Evolutionary conservation across 495 filamentous ascomycete species (phyloP), one percentile per base, ranked within the genome.

Genomic region (Aspergillus mulundensis): DNA sequence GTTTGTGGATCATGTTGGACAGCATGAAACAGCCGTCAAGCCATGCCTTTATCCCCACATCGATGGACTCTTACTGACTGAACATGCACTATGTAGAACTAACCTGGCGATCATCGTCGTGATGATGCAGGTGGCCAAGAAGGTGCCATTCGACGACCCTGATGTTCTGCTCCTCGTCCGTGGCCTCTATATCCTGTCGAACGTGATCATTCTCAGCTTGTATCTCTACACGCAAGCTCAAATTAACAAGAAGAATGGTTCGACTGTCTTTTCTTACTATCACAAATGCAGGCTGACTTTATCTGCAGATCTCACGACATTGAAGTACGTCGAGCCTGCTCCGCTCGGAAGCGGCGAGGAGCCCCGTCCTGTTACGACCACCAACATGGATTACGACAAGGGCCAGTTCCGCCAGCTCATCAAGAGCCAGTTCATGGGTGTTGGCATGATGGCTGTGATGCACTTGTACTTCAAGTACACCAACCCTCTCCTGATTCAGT

Each of bases 401-500:
- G 76, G 78, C 54, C 94, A 98, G 76, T 81, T 97, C 66, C 87
- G 86, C 76, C 80, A 80, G 61, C 77, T 89, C 61, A 87, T 88
- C 76, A 91, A 91, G 77, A 80, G 85, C 61, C 91, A 96, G 71
- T 75, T 95, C 60, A 96, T 95, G 87, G 94, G 94, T 48, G 79
- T 98, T 47, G 90, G 83, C 65, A 97, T 98, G 94, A 97, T 97
- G 94, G 83, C 74, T 58, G 86, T 96, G 67, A 97, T 98, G 94
- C 94, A 97, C 78, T 58, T 97, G 61, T 97, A 97, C 85, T 86
- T 98, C 79, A 89, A 96, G 75, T 97, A 96, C 87, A 96, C 92
- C 77, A 98, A 97, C 84, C 94, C 94, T 32, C 88, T 98, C 36
- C 76, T 97, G 67, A 95, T 98, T 81, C 94, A 98, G 83, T 91